Evolutionary conservation across 2,329 filamentous ascomycete genomes (phyloP), one percentile per base, ranked within the genome.

Genomic region (Nothopassalora personata): DNA sequence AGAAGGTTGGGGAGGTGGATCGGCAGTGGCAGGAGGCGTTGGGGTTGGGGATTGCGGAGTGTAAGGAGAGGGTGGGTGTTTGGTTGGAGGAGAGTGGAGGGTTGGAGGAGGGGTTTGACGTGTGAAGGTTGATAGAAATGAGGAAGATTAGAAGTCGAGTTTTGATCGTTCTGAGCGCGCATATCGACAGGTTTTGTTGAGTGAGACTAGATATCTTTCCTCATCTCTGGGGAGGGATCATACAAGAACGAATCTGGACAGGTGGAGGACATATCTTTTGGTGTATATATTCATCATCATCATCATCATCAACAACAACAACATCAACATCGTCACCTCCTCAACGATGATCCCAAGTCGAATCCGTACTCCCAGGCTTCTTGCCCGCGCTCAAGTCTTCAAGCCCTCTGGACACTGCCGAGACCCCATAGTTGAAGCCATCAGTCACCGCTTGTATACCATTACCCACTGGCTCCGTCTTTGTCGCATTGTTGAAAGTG

Each of bases 1-100:
- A 97, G 70, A 96, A 95, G 75, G 94, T 97, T 1, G 84, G 87
- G 33, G 85, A 92, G 63, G 90, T 97, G 34, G 91, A 96, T 75
- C 88, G 91, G 56, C 91, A 96, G 75, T 97, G 94, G 93, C 80
- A 83, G 36, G 89, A 91, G 68, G 91, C 90, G 5, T 79, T 97
- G n/a, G 93, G 92, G 0, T 86, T 86, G 62, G 84, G 86, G 57
- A 81, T 97, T 66, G 83, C 83, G 61, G 82, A 80, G 15, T 86
- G 92, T 62, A 93, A 90, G 74, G 84, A 86, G 71, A 80, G 88
- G 54, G 87, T 96, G 0, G 86, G 86, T 56, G 82, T 81, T 31
- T 92, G 86, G 77, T 79, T 97, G 66, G 75, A 90, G 62, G 82
- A 84, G 69, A 86, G 85, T 61, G 91, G 89, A n/a, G 93, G 91